A percentile compares a stretch with the other conserved stretches of the same genome.
Evolutionary conservation across 495 filamentous ascomycete species (phyloP).

Genomic region (Beverwykella pulmonaria): DNA sequence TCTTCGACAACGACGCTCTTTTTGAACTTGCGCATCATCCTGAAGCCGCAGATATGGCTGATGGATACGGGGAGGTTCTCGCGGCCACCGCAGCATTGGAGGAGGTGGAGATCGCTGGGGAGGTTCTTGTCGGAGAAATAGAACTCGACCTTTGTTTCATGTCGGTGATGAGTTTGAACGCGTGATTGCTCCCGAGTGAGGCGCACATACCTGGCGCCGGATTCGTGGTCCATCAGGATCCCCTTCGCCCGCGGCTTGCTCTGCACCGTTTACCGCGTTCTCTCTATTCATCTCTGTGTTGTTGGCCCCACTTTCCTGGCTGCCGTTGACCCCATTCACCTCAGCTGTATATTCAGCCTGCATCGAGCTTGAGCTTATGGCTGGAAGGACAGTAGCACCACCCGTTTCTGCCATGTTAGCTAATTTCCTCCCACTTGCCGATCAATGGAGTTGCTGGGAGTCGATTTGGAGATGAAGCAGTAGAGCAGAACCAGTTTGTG

Average conservation of each 20-base stretch:
- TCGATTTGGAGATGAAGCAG: background rate
- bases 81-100: constrained; percentile 38
- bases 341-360: background rate
- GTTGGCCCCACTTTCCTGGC: background rate
- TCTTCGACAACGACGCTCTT: constrained; percentile 36
- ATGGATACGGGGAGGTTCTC: constrained; percentile 45
- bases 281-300: background rate
- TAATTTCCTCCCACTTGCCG: too few relatives aligned
- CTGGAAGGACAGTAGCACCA: background rate
- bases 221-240: constrained; percentile 36
- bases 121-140: constrained; percentile 53
- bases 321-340: background rate
- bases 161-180: background rate
- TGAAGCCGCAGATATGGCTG: constrained; percentile 43
- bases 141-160: constrained; percentile 44
- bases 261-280: background rate
- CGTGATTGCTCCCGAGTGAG: too few relatives aligned
- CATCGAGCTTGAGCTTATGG: background rate
- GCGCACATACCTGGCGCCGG: constrained; percentile 36
- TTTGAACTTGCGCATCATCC: constrained; percentile 45
- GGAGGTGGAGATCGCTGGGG: constrained; percentile 41
- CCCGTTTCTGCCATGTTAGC: background rate
- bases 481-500: too few relatives aligned
- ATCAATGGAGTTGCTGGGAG: too few relatives aligned
- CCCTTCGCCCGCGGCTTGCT: background rate